These are phyloP conservation scores for Plasmodium sp. DNA, from an alignment of 169 alveolate genomes.

Conservation along the genomic window DNA sequence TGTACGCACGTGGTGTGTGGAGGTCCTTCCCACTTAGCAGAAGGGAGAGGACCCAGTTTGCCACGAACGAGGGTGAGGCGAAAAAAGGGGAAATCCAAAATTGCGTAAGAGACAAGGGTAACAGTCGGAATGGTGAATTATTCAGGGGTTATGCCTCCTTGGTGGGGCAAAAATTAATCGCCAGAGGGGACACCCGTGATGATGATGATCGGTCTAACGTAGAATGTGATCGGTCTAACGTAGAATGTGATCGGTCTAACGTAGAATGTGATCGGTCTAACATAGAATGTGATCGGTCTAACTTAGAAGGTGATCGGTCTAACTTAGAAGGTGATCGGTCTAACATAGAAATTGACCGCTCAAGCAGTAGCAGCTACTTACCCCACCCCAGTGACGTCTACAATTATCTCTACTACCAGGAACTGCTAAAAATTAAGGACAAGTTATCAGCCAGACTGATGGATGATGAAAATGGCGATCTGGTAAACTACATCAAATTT, in stretches of 20 bases:
- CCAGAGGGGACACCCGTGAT: not conserved
- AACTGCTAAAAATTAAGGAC: constrained; percentile 8
- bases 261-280: not conserved
- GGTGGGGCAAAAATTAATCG: not conserved
- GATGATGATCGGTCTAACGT: not conserved
- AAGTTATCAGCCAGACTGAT: not conserved
- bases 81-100: not conserved
- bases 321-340: no score
- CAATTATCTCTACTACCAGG: constrained; percentile 61
- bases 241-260: not conserved
- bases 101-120: not conserved
- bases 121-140: not conserved
- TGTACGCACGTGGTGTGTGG: not conserved
- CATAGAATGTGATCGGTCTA: not conserved
- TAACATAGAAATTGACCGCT: no score
- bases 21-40: not conserved
- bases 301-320: no score
- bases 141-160: not conserved
- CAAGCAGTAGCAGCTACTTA: constrained; percentile 16
- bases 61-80: not conserved
- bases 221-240: not conserved
- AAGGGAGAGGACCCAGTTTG: not conserved
- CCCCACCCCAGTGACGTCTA: constrained; percentile 56
- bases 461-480: not conserved
- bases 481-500: not conserved